These are phyloP conservation scores for Solanum chaucha DNA, from an alignment of 257 asterid genomes.

Conservation along the genomic window DNA sequence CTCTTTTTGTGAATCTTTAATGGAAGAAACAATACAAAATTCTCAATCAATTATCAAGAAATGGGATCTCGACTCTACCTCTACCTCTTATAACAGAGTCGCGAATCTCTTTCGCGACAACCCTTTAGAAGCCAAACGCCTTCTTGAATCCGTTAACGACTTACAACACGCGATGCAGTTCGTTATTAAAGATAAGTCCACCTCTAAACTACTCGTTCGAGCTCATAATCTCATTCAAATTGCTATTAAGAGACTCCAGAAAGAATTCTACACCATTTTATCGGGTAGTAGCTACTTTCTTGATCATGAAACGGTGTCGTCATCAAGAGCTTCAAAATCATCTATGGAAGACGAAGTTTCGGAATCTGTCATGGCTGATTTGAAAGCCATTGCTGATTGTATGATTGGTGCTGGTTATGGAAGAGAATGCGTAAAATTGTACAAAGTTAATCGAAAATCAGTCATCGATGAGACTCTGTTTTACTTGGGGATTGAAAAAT, in stretches of 20 bases:
- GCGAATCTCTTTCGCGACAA: constrained; percentile 23
- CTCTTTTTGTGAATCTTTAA: constrained; percentile 29
- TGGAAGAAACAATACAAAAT: constrained; percentile 11
- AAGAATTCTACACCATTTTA: constrained; percentile 42
- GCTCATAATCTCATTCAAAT: constrained; percentile 56
- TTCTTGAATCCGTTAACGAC: constrained; percentile 35
- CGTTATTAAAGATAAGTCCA: constrained; percentile 22
- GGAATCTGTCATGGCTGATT: constrained; percentile 31
- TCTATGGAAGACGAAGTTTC: background rate
- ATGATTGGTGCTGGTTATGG: constrained; percentile 62
- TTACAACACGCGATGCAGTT: constrained; percentile 51
- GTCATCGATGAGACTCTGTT: constrained; percentile 38
- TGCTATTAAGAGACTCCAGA: constrained; percentile 54
- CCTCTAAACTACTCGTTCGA: constrained; percentile 29
- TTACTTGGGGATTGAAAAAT: background rate
- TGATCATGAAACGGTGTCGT: constrained; percentile 43
- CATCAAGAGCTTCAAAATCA: constrained; percentile 14
- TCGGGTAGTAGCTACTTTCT: constrained; percentile 30
- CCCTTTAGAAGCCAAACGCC: constrained; percentile 26
- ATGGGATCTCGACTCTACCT: constrained; percentile 21
- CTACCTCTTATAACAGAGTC: constrained; percentile 3
- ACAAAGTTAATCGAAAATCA: constrained; percentile 48
- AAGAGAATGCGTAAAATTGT: constrained; percentile 49
- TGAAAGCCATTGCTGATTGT: constrained; percentile 58
- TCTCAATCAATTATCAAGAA: constrained; percentile 33